These are phyloP conservation scores for Megacollybia marginata DNA, from an alignment of 768 basidiomycete species.

Conservation along the genomic window DNA sequence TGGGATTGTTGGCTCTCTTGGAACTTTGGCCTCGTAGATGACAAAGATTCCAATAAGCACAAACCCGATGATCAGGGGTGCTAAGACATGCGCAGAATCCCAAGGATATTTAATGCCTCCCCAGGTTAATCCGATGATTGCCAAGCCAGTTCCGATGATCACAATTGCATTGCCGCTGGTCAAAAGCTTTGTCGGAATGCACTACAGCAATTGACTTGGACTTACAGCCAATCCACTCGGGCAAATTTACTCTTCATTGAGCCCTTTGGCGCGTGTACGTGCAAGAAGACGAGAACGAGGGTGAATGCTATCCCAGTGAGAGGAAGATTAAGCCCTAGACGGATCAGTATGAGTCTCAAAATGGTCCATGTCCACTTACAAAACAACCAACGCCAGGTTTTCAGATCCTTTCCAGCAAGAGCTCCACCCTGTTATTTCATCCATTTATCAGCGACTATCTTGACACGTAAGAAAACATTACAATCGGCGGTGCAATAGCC, in stretches of 20 bases:
- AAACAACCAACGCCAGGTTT: slow-evolving; percentile 4
- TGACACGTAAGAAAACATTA: neutral
- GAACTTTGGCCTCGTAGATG: slow-evolving; percentile 25
- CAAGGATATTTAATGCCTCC: slow-evolving; percentile 7
- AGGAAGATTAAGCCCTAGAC: neutral
- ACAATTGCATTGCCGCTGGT: slow-evolving; percentile 22
- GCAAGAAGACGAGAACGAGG: slow-evolving; percentile 1
- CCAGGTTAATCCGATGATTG: slow-evolving; percentile 2
- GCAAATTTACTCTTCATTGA: slow-evolving; percentile 17
- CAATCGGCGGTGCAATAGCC: neutral
- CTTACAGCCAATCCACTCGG: slow-evolving; percentile 28
- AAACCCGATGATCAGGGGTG: slow-evolving; percentile 32
- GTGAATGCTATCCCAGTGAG: slow-evolving; percentile 1
- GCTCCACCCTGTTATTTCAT: slow-evolving; percentile 2
- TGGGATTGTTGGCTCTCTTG: slow-evolving; percentile 24
- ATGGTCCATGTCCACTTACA: neutral
- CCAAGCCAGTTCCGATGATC: neutral
- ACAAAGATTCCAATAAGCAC: slow-evolving; percentile 27
- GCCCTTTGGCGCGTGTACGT: slow-evolving; percentile 12
- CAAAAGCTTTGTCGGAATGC: slow-evolving; percentile 1
- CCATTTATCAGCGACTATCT: neutral
- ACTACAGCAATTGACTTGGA: neutral
- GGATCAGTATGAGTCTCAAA: neutral
- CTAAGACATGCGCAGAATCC: slow-evolving; percentile 14
- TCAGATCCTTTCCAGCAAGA: slow-evolving; percentile 1